Evolutionary conservation across 2,329 filamentous ascomycete species (phyloP).

Genomic region (Xylaria sp.): DNA sequence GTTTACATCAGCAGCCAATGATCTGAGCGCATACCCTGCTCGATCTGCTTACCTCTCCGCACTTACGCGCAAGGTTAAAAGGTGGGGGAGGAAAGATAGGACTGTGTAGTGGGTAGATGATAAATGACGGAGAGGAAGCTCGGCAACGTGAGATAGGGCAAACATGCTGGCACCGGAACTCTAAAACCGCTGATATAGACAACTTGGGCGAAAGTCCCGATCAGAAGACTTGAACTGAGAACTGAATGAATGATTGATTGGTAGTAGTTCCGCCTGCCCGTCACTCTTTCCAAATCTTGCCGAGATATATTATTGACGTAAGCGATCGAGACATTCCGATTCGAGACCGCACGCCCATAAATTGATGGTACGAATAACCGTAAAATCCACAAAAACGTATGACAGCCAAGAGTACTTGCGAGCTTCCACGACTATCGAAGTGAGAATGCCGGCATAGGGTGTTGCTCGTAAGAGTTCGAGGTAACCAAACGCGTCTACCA

Average conservation of each 20-base stretch:
- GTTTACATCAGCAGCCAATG: not conserved
- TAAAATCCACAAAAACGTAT: no score
- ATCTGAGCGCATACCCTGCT: not conserved
- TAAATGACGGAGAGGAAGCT: not conserved
- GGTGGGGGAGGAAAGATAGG: not conserved
- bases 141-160: not conserved
- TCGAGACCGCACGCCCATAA: not conserved
- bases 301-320: not conserved
- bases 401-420: no score
- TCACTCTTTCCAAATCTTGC: not conserved
- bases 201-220: not conserved
- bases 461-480: no score
- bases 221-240: not conserved
- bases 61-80: constrained; percentile 4
- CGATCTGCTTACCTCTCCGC: constrained; percentile 5
- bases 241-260: no score
- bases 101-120: not conserved
- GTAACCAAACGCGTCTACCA: no score
- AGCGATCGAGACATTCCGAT: not conserved
- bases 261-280: no score
- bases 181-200: not conserved
- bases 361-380: no score
- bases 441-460: no score
- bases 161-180: not conserved
- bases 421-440: no score